phyloP scores from a whole-genome alignment of 345 rosid genomes.

The sweet orange (Citrus sinensis) region DNA sequence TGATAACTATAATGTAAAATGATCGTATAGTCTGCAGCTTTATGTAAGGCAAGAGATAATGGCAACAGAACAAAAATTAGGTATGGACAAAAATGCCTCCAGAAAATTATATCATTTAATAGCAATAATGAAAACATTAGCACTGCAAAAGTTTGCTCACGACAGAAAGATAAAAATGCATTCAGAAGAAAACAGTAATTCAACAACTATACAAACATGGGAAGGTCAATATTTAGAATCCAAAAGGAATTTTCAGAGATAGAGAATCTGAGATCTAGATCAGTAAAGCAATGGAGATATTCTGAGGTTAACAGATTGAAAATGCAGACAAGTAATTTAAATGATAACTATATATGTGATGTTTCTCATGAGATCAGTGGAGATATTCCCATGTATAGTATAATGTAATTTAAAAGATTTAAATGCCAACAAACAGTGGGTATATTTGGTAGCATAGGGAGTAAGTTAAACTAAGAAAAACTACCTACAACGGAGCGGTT shows the following conservation, averaged over 20 bases:
- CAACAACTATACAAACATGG: neutral
- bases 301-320: neutral
- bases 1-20: neutral
- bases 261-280: neutral
- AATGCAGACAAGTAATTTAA: neutral
- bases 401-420: no score
- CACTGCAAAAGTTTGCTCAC: neutral
- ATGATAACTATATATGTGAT: neutral
- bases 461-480: neutral
- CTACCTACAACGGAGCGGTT: neutral
- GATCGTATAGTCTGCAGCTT: slow-evolving; percentile 1
- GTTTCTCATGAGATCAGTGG: no score
- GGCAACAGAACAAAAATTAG: neutral
- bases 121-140: neutral
- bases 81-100: neutral
- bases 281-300: neutral
- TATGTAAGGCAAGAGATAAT: neutral
- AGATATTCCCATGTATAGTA: no score
- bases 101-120: neutral
- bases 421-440: no score
- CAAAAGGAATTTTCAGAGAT: neutral
- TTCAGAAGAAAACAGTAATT: neutral
- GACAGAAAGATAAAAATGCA: neutral
- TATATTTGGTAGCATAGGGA: neutral
- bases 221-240: neutral